These are phyloP conservation scores for Aspergillus nanangensis DNA, from an alignment of 495 filamentous ascomycete species.

Conservation along the genomic window DNA sequence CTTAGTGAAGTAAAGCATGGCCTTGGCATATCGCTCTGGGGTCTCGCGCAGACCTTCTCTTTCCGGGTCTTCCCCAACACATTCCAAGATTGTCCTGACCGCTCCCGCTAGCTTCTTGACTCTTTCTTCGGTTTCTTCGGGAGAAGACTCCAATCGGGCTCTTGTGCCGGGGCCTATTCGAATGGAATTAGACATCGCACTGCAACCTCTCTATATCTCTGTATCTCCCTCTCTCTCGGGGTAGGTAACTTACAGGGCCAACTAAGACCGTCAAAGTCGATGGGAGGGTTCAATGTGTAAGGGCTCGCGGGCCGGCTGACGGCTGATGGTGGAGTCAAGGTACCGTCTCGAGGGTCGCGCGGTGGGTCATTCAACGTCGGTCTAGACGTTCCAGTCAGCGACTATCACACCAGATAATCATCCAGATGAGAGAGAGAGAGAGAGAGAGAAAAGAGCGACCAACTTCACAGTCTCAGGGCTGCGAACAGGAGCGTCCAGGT, in stretches of 20 bases:
- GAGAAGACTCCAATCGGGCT: conserved; percentile 71
- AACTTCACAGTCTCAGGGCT: conserved; percentile 28
- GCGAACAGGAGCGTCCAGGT: conserved; percentile 11
- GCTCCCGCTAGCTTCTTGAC: conserved; percentile 78
- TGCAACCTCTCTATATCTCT: too few species aligned
- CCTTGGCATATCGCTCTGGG: conserved; percentile 88
- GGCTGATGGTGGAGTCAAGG: conserved; percentile 40
- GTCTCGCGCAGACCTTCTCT: conserved; percentile 85
- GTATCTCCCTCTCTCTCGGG: too few species aligned
- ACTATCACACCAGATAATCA: background rate
- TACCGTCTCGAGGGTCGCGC: conserved; percentile 65
- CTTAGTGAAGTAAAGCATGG: conserved; percentile 98
- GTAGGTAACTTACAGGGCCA: conserved; percentile 58
- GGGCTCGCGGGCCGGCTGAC: conserved; percentile 54
- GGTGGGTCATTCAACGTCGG: conserved; percentile 58
- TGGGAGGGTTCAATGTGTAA: conserved; percentile 58
- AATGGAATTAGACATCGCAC: conserved; percentile 4
- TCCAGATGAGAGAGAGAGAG: too few species aligned
- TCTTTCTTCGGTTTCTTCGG: conserved; percentile 64
- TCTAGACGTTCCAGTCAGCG: conserved; percentile 15
- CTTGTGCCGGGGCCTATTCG: conserved; percentile 68
- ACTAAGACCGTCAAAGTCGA: conserved; percentile 68
- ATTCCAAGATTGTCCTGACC: conserved; percentile 87
- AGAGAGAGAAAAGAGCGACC: conserved; percentile 1
- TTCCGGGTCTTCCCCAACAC: conserved; percentile 91